Evolutionary conservation across 2,329 filamentous ascomycete genomes (phyloP).

Genomic region (Chaetothyriales sp.): DNA sequence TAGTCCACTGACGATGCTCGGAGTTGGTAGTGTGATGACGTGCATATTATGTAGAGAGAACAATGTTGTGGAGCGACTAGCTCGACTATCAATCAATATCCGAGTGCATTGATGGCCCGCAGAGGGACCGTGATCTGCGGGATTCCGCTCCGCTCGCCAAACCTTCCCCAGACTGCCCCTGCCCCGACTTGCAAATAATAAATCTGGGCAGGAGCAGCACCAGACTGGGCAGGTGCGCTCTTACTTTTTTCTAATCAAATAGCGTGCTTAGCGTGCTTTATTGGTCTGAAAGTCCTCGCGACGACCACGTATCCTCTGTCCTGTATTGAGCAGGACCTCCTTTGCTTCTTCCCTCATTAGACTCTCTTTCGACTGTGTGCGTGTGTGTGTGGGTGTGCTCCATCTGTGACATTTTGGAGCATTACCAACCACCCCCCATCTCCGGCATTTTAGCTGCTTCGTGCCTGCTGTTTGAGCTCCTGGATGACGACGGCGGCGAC

Average conservation of each 20-base stretch:
- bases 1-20: background rate
- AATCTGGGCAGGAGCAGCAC: too few species aligned
- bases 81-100: background rate
- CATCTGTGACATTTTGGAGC: constrained; percentile 1
- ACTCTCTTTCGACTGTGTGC: background rate
- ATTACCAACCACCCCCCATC: background rate
- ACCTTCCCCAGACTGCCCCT: background rate
- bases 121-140: background rate
- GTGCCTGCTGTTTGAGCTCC: constrained; percentile 1
- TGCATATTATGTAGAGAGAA: background rate
- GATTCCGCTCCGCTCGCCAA: background rate
- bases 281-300: background rate
- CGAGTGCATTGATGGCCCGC: too few species aligned
- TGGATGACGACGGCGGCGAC: constrained; percentile 5
- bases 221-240: background rate
- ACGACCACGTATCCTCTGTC: background rate
- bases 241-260: background rate
- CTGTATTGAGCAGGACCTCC: background rate
- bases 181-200: too few species aligned
- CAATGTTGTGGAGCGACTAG: background rate
- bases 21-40: background rate
- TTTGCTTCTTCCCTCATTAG: background rate
- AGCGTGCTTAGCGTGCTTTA: background rate
- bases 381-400: background rate
- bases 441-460: background rate